These are phyloP conservation scores for Stephanodiscus triporus DNA, from an alignment of 108 stramenopile genomes.

Conservation along the genomic window DNA sequence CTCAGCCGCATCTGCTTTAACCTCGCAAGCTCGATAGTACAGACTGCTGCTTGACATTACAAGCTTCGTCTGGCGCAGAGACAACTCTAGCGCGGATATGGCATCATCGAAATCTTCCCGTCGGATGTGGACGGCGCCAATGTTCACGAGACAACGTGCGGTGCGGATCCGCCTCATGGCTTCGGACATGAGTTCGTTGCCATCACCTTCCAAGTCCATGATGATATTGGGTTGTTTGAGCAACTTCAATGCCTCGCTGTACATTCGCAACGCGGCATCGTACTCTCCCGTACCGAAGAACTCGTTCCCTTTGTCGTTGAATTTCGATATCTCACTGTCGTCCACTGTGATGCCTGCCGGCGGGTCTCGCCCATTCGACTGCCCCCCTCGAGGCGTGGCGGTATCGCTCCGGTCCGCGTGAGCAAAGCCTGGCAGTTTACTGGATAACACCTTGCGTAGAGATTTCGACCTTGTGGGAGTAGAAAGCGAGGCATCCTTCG, in stretches of 20 bases:
- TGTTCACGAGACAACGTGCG: conserved; percentile 47
- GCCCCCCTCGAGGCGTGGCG: conserved; percentile 25
- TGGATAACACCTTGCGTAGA: not conserved
- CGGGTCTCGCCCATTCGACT: conserved; percentile 13
- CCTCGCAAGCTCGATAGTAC: conserved; percentile 41
- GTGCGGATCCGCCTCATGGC: conserved; percentile 43
- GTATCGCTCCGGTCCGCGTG: conserved; percentile 22
- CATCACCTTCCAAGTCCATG: conserved; percentile 21
- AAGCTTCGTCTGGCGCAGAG: conserved; percentile 44
- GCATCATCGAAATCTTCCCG: conserved; percentile 42
- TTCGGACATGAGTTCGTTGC: conserved; percentile 15
- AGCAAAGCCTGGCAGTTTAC: conserved; percentile 1
- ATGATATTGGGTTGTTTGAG: conserved; percentile 34
- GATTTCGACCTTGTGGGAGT: conserved; percentile 2
- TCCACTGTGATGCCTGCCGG: not conserved
- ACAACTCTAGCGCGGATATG: conserved; percentile 33
- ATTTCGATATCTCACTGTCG: conserved; percentile 37
- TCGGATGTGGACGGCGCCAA: conserved; percentile 52
- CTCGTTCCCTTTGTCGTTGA: conserved; percentile 57
- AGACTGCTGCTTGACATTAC: conserved; percentile 21
- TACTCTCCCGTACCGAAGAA: conserved; percentile 49
- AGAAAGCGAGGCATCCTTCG: conserved; percentile 7
- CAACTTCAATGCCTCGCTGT: conserved; percentile 53
- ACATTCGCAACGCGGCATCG: conserved; percentile 53
- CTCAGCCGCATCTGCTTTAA: conserved; percentile 50